Evolutionary conservation across 345 rosid genomes (phyloP).

Genomic region (Moricandia moricandioides): DNA sequence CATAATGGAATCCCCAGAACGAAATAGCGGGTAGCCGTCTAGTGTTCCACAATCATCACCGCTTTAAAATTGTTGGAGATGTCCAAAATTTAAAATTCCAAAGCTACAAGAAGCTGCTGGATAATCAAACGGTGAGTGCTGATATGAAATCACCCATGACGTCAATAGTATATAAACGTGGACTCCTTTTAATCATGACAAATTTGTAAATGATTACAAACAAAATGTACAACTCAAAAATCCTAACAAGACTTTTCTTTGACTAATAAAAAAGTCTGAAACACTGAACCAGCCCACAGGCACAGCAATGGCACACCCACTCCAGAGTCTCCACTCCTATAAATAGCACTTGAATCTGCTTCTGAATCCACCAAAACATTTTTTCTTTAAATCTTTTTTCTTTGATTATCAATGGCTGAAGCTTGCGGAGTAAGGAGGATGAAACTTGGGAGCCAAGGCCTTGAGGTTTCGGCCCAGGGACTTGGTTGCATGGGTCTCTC

Average conservation of each 20-base stretch:
- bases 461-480: slow-evolving; percentile 45
- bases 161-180: not conserved
- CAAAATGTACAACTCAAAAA: not conserved
- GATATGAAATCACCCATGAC: slow-evolving; percentile 23
- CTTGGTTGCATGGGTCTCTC: slow-evolving; percentile 57
- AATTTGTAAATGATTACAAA: not conserved
- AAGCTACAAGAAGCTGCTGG: not conserved
- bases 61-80: not conserved
- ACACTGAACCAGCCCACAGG: not conserved
- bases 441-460: slow-evolving; percentile 32
- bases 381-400: not conserved
- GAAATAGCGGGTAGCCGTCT: no score
- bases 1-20: no score
- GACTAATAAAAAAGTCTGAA: not conserved
- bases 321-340: slow-evolving; percentile 12
- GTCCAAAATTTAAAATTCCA: not conserved
- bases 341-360: slow-evolving; percentile 5
- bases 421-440: slow-evolving; percentile 21
- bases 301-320: slow-evolving; percentile 1
- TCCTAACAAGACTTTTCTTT: not conserved
- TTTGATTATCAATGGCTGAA: slow-evolving; percentile 22
- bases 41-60: no score
- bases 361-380: not conserved
- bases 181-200: not conserved
- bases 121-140: not conserved